Evolutionary conservation across 768 basidiomycete species (phyloP).

Genomic region (Serendipita sp.): DNA sequence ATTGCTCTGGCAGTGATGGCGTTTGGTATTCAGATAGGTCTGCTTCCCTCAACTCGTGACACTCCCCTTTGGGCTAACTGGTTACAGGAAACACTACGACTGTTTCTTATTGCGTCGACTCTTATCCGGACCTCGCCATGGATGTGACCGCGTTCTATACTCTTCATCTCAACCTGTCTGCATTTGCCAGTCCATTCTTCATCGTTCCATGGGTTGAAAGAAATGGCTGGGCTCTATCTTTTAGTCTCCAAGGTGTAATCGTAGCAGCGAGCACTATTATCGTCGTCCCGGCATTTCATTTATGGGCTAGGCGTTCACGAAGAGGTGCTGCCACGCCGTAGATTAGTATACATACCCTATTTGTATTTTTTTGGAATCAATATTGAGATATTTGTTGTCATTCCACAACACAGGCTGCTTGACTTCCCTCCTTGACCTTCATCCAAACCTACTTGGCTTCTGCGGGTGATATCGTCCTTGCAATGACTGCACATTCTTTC

Average conservation of each 20-base stretch:
- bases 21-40: slow-evolving; percentile 10
- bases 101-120: slow-evolving; percentile 10
- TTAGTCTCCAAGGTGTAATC: slow-evolving; percentile 9
- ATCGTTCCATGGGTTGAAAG: slow-evolving; percentile 10
- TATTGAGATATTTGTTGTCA: too few species aligned
- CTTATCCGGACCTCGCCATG: slow-evolving; percentile 12
- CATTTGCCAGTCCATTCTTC: slow-evolving; percentile 12
- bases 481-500: slow-evolving; percentile 27
- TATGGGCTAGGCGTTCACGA: slow-evolving; percentile 3
- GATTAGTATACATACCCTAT: too few species aligned
- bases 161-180: slow-evolving; percentile 11
- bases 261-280: slow-evolving; percentile 6
- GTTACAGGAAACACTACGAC: slow-evolving; percentile 9
- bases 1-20: slow-evolving; percentile 6
- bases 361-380: too few species aligned
- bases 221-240: slow-evolving; percentile 11
- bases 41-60: background rate
- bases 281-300: slow-evolving; percentile 4
- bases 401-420: too few species aligned
- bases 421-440: too few species aligned
- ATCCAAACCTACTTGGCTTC: too few species aligned
- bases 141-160: slow-evolving; percentile 10
- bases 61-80: background rate
- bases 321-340: too few species aligned
- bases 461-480: background rate